These are phyloP conservation scores for Diospyros kaki DNA, from an alignment of 148 eudicot genomes.

Conservation along the genomic window DNA sequence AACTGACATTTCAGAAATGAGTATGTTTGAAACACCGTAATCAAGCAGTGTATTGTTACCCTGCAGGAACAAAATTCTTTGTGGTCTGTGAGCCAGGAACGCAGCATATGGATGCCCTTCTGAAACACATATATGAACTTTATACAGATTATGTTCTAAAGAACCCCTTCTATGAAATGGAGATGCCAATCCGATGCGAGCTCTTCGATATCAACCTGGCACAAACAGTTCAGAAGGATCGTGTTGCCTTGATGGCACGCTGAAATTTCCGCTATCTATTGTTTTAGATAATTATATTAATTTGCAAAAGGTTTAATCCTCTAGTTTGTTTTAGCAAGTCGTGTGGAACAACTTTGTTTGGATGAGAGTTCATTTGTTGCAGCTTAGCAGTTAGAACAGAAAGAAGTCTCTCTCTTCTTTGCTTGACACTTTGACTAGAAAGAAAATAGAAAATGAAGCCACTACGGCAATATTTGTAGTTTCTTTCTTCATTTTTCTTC, in stretches of 20 bases:
- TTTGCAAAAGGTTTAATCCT: too few species aligned
- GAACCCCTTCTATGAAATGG: constrained; percentile 96
- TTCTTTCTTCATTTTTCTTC: too few species aligned
- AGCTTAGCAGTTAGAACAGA: too few species aligned
- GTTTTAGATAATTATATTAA: too few species aligned
- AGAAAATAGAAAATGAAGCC: too few species aligned
- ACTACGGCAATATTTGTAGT: too few species aligned
- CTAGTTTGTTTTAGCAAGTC: too few species aligned
- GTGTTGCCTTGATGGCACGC: constrained; percentile 68
- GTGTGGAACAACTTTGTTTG: too few species aligned
- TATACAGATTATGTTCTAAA: constrained; percentile 87
- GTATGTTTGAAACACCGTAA: neutral
- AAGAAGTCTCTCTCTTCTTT: too few species aligned
- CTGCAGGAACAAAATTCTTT: constrained; percentile 78
- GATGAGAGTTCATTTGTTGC: too few species aligned
- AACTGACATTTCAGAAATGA: neutral
- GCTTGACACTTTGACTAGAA: too few species aligned
- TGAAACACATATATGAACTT: constrained; percentile 74
- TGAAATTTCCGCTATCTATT: constrained; percentile 21
- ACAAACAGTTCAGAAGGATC: constrained; percentile 82
- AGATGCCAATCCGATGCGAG: constrained; percentile 99
- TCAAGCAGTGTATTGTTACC: neutral
- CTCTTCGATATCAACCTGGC: constrained; percentile 79
- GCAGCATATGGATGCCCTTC: constrained; percentile 58
- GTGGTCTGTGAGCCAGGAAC: constrained; percentile 83